These are phyloP conservation scores for Lipomyces kockii DNA, from an alignment of 805 yeast species.

Conservation along the genomic window DNA sequence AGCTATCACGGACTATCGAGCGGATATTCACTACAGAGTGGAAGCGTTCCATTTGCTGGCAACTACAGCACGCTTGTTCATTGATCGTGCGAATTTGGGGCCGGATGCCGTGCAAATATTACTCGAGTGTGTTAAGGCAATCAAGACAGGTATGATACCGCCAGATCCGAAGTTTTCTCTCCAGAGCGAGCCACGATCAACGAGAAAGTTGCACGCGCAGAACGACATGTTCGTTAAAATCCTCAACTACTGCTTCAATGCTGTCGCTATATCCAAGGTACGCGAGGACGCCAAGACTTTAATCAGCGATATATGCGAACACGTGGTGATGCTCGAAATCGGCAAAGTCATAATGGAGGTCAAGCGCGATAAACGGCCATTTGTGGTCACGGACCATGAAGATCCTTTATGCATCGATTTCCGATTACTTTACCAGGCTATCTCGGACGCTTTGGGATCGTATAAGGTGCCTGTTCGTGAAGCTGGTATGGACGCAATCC, in stretches of 20 bases:
- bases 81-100: conserved; percentile 51
- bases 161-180: conserved; percentile 33
- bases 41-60: conserved; percentile 78
- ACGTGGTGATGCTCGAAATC: conserved; percentile 76
- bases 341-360: conserved; percentile 74
- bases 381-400: conserved; percentile 77
- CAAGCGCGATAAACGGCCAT: conserved; percentile 59
- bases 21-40: conserved; percentile 65
- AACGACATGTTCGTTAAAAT: conserved; percentile 66
- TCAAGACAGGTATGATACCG: conserved; percentile 31
- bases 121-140: conserved; percentile 29
- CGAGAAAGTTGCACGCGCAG: conserved; percentile 48
- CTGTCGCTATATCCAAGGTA: conserved; percentile 75
- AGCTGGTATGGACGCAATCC: conserved; percentile 70
- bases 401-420: conserved; percentile 74
- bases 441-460: conserved; percentile 78
- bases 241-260: conserved; percentile 56
- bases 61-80: conserved; percentile 66
- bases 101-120: conserved; percentile 23
- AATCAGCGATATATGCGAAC: conserved; percentile 71
- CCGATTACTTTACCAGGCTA: conserved; percentile 70
- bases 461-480: conserved; percentile 71
- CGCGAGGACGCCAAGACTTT: conserved; percentile 67
- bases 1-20: conserved; percentile 67
- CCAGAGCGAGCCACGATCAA: conserved; percentile 25